Conservation (phyloP, 2,329 filamentous ascomycete species). For the Botrytis byssoidea region DNA sequence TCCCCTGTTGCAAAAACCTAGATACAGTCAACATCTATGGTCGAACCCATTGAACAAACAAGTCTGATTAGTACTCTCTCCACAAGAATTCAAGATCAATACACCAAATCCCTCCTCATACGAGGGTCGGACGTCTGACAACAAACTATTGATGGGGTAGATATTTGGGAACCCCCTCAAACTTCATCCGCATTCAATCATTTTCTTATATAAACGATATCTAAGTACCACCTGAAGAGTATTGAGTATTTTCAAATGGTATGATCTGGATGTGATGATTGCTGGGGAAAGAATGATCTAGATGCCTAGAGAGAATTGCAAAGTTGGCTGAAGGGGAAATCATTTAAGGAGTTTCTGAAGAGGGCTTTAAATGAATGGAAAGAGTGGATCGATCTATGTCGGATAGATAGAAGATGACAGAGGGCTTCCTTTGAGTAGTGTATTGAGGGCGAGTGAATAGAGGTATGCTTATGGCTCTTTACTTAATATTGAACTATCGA, state of each 20-base stretch:
- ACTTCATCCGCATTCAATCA: conserved; percentile 31
- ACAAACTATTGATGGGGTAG: no score
- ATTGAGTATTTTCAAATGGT: conserved; percentile 34
- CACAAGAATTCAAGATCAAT: neutral
- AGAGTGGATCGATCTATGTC: neutral
- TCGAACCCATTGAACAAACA: no score
- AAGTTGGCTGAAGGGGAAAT: neutral
- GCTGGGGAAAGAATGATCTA: neutral
- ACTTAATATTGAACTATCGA: no score
- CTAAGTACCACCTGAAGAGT: conserved; percentile 27
- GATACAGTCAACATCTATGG: neutral
- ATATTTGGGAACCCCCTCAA: neutral
- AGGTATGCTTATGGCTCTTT: no score
- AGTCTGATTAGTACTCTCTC: neutral
- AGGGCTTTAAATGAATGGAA: neutral
- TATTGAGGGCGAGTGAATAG: neutral
- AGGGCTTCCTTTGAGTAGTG: neutral
- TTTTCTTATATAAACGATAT: conserved; percentile 34
- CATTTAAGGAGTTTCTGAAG: neutral
- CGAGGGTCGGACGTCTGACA: neutral
- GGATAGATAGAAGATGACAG: neutral
- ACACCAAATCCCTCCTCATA: neutral
- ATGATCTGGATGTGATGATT: conserved; percentile 12
- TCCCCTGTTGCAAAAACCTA: neutral
- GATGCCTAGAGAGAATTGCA: neutral